These are phyloP conservation scores for Calamus simplicifolius DNA, from an alignment of 176 grass and related monocot species.

Conservation along the genomic window DNA sequence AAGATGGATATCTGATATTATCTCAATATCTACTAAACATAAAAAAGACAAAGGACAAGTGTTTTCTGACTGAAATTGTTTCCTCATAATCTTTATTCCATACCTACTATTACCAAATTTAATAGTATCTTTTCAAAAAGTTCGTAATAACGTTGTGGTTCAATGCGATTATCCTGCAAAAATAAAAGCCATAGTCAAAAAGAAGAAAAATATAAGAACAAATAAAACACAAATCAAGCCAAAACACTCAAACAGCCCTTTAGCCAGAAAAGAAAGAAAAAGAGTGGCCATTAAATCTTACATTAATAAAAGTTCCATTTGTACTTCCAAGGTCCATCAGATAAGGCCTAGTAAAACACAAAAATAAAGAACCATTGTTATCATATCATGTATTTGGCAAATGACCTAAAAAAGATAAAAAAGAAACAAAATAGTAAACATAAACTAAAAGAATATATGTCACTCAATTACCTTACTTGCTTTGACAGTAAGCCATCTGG, in stretches of 20 bases:
- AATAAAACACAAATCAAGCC: too few species aligned
- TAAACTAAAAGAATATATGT: too few species aligned
- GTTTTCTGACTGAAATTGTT: background rate
- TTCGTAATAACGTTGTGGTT: slow-evolving; percentile 85
- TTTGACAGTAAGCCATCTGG: slow-evolving; percentile 81
- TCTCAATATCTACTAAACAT: background rate
- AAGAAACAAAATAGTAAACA: too few species aligned
- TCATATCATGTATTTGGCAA: too few species aligned
- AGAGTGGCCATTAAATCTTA: slow-evolving; percentile 35
- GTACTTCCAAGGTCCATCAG: slow-evolving; percentile 96
- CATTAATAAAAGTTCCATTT: slow-evolving; percentile 86
- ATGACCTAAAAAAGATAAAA: too few species aligned
- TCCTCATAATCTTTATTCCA: slow-evolving; percentile 6
- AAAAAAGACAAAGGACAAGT: background rate
- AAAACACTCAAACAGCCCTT: background rate
- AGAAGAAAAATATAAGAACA: background rate
- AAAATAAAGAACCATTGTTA: background rate
- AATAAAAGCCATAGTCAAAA: slow-evolving; percentile 9
- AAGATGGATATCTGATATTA: too few species aligned
- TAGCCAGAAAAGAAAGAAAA: slow-evolving; percentile 7
- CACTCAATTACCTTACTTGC: slow-evolving; percentile 54
- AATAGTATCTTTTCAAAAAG: slow-evolving; percentile 90
- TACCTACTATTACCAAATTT: slow-evolving; percentile 98
- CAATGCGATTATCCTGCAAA: slow-evolving; percentile 66
- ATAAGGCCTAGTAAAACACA: slow-evolving; percentile 54